Conservation (phyloP, 2,329 filamentous ascomycete genomes). For the Thermothelomyces thermophilus region DNA sequence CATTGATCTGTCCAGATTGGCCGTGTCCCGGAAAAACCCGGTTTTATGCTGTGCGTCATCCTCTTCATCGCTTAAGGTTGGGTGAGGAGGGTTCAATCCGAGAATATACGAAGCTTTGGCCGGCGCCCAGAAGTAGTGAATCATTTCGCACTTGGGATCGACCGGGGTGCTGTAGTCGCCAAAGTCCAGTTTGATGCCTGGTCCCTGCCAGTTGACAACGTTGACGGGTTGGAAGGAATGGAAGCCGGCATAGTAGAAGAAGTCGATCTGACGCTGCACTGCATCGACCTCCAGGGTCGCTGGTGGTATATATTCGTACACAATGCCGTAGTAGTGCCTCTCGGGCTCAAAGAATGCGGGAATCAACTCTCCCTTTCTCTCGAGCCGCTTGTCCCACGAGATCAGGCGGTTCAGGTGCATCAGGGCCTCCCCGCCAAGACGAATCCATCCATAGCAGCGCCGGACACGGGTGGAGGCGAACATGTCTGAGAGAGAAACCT, state of each 20-base stretch:
- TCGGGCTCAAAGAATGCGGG: neutral
- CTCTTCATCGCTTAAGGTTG: no score
- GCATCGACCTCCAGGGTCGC: neutral
- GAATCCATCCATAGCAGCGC: slow-evolving; percentile 1
- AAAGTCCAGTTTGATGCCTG: slow-evolving; percentile 3
- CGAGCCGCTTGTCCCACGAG: neutral
- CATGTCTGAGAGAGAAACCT: neutral
- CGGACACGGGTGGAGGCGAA: neutral
- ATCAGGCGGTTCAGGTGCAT: neutral
- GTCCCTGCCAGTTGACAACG: slow-evolving; percentile 1
- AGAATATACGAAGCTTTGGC: no score
- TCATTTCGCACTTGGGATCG: neutral
- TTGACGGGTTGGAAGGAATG: neutral
- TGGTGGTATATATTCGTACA: slow-evolving; percentile 3
- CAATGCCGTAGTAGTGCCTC: neutral
- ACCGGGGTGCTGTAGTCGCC: slow-evolving; percentile 4
- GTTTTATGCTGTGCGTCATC: no score
- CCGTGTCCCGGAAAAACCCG: no score
- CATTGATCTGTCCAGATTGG: no score
- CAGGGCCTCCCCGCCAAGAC: neutral
- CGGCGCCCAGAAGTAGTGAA: no score
- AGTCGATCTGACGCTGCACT: slow-evolving; percentile 2
- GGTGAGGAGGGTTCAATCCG: no score
- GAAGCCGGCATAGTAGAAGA: neutral
- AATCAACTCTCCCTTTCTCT: neutral